Evolutionary conservation across 2,329 filamentous ascomycete genomes (phyloP), one percentile per base, ranked within the genome.

Genomic region (Sporothrix schenckii): DNA sequence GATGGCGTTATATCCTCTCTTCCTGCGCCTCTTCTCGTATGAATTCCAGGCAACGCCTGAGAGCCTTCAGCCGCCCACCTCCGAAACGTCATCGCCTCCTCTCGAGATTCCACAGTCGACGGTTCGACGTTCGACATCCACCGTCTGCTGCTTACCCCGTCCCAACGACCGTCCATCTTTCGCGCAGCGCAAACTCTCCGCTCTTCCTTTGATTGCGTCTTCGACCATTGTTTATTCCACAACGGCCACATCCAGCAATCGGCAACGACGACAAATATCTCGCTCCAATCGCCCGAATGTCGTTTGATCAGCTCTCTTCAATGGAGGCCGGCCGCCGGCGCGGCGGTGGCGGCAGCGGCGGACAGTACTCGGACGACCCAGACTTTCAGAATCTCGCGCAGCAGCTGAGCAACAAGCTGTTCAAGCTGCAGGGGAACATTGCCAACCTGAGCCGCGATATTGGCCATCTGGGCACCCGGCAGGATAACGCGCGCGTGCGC

Each of bases 401-500:
- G 77, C 87, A 91, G 71, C 87, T 98, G 72, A 96, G 92, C 80
- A 91, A 92, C 80, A 91, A 94, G 80, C 86, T 99, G 66, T 97
- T 97, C 83, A 89, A 90, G 72, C 87, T 99, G 73, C 94, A 94
- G 68, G 91, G 91, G 74, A 95, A 94, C 80, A 94, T 97, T 76
- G 89, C 92, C 70, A 90, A 92, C 71, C 86, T 99, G 27, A 90
- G 90, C 74, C 91, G 91, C 76, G 92, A 98, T 80, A 88, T 98
- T 72, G 89, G 89, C 53, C 89, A 96, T 16, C 85, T 99, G 39
- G 94, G 95, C 11, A 97, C 93, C 10, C 92, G 91, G 80, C 91
- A 94, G 72, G 95, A 99, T 80, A 97, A 93, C 4, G 92, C 95
- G 73, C 89, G 94, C 66, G 90, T 97, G 73, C 89, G 94, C 67